Evolutionary conservation across 2,329 filamentous ascomycete genomes (phyloP).

Genomic region (Leptographium flavum): DNA sequence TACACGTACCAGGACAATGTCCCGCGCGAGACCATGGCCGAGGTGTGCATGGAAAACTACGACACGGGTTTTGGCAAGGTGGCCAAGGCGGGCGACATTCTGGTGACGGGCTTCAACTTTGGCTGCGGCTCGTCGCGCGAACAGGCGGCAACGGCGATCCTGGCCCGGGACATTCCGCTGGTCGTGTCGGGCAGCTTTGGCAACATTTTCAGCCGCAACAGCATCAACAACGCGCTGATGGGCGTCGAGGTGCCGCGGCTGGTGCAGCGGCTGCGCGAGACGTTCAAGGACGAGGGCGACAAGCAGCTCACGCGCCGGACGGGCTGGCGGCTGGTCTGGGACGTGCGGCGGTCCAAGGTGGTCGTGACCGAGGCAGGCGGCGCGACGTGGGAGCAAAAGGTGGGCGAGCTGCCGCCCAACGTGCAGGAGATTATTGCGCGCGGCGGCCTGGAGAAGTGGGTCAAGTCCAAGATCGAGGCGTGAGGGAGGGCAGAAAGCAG

Average conservation of each 20-base stretch:
- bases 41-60: slow-evolving; percentile 91
- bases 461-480: slow-evolving; percentile 55
- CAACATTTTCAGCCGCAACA: slow-evolving; percentile 53
- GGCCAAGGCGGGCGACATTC: slow-evolving; percentile 58
- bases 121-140: slow-evolving; percentile 60
- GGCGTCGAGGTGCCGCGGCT: slow-evolving; percentile 55
- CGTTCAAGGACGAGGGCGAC: slow-evolving; percentile 29
- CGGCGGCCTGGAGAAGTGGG: slow-evolving; percentile 72
- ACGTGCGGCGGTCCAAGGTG: slow-evolving; percentile 58
- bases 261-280: slow-evolving; percentile 49
- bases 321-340: slow-evolving; percentile 74
- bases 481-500: too few species aligned
- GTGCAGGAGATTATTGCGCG: slow-evolving; percentile 73
- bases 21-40: slow-evolving; percentile 62
- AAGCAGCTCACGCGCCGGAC: slow-evolving; percentile 55
- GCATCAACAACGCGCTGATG: slow-evolving; percentile 57
- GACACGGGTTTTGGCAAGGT: slow-evolving; percentile 54
- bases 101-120: slow-evolving; percentile 81
- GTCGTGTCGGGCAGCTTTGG: slow-evolving; percentile 71
- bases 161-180: slow-evolving; percentile 67
- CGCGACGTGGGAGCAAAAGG: slow-evolving; percentile 62
- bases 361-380: slow-evolving; percentile 54
- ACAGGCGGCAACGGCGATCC: slow-evolving; percentile 75
- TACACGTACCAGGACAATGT: slow-evolving; percentile 83
- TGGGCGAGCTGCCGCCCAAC: slow-evolving; percentile 39